Base-by-base conservation (phyloP, 345 rosid genomes). In the Syzygium aqueum region DNA sequence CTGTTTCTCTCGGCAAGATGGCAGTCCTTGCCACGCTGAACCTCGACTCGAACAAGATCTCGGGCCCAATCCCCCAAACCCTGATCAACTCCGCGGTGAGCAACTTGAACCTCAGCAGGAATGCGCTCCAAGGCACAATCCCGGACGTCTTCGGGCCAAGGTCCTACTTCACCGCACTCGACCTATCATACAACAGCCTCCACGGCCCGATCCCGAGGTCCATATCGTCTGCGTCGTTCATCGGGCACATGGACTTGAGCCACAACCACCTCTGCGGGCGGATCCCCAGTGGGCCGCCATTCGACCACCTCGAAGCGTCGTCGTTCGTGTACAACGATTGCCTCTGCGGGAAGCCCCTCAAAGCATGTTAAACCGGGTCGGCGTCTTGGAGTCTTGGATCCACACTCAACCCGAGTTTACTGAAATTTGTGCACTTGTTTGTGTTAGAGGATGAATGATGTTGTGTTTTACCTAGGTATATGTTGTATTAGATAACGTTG, bases 181-280 rank as follows among this genome's bases (percentile, higher is more conserved):
- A 96, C 87, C 90, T 96, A 83, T 93, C 99, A 12, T 89, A 92
- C 86, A 97, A 97, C 46, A 89, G 92, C 57, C 89, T 97, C 1
- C 89, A 77, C 8, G 99, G 98, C 27, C 91, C 93, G 61, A 90
- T 97, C 28, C 98, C 99, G 57, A 94, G 87, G 84, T 87, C 94
- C 1, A 28, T 95, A 87, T 89, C 94, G 1, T 65, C 85, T 23
- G 98, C 99, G 7, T 86, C 96, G 54, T 97, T 86, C 85, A 92
- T 97, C 59, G 98, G 99, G 2, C 98, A 97, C 85, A 85, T 97
- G 89, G 99, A 96, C 91, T 89, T 97, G 90, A 97, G 99, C 91
- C 95, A 95, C 85, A 97, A 96, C 92, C 96, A 93, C 89, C 93
- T 97, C 0, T 95, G 99, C 14, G 98, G 99, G 33, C 91, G 85